These are phyloP conservation scores for Pythium oligandrum DNA, from an alignment of 352 stramenopile species.

Conservation along the genomic window DNA sequence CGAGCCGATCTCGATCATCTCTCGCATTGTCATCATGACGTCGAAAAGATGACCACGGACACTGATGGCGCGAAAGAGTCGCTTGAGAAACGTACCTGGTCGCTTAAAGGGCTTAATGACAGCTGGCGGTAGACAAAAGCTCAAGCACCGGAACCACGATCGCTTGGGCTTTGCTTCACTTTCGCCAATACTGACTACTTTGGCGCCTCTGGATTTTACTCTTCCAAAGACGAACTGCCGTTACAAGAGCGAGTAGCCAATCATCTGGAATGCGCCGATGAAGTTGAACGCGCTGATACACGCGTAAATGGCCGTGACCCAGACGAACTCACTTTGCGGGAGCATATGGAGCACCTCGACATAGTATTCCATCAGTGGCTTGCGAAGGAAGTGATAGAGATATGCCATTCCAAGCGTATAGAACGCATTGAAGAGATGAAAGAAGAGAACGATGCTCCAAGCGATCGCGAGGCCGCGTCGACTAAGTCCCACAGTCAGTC, in stretches of 20 bases:
- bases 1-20: constrained; percentile 20
- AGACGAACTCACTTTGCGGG: constrained; percentile 6
- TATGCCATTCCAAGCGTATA: constrained; percentile 13
- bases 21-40: constrained; percentile 13
- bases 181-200: background rate
- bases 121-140: constrained; percentile 3
- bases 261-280: constrained; percentile 7
- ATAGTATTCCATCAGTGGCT: constrained; percentile 14
- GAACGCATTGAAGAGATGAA: constrained; percentile 19
- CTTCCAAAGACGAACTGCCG: constrained; percentile 7
- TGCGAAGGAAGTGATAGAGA: constrained; percentile 11
- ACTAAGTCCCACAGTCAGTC: constrained; percentile 8
- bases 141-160: background rate
- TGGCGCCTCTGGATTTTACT: background rate
- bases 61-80: constrained; percentile 10
- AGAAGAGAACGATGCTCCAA: constrained; percentile 16
- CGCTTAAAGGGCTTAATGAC: background rate
- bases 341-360: constrained; percentile 11
- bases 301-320: constrained; percentile 7
- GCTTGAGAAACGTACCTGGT: background rate
- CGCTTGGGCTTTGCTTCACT: background rate
- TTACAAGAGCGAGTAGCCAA: constrained; percentile 9
- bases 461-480: background rate
- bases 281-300: constrained; percentile 16
- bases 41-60: constrained; percentile 23